Conservation (phyloP, 306 rosid genomes). For the Macrotyloma uniflorum region DNA sequence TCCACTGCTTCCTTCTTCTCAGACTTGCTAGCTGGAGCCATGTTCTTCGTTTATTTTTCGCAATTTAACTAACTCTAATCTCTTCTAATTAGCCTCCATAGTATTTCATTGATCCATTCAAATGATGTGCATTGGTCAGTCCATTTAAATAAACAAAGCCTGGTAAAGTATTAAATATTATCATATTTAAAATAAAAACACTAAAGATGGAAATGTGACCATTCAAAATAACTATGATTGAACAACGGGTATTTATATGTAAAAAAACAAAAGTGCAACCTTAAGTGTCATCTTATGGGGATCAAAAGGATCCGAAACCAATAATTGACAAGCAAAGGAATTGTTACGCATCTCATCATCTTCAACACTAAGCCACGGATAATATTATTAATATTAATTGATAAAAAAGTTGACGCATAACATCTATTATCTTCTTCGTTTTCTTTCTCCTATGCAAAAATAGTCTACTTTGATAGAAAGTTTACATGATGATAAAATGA, state of each 20-base stretch:
- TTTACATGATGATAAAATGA: not conserved
- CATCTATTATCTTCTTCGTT: not conserved
- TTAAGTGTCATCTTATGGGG: not conserved
- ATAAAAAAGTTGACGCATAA: not conserved
- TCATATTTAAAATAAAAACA: not conserved
- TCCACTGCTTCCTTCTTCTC: slow-evolving; percentile 79
- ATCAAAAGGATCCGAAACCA: slow-evolving; percentile 16
- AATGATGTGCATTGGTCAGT: slow-evolving; percentile 23
- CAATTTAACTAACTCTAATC: slow-evolving; percentile 31
- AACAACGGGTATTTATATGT: not conserved
- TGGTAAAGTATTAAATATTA: slow-evolving; percentile 29
- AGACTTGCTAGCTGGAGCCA: slow-evolving; percentile 72
- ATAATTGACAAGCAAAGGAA: not conserved
- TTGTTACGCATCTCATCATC: not conserved
- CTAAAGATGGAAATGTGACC: not conserved
- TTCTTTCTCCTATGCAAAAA: slow-evolving; percentile 17
- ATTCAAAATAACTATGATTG: not conserved
- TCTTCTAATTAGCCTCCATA: slow-evolving; percentile 44
- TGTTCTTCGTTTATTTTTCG: slow-evolving; percentile 32
- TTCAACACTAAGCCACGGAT: not conserved
- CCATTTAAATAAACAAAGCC: slow-evolving; percentile 36
- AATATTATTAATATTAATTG: slow-evolving; percentile 6
- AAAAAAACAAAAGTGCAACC: not conserved
- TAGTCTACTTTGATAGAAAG: not conserved
- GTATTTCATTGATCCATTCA: slow-evolving; percentile 18